Evolutionary conservation across 345 rosid genomes (phyloP), one percentile per base, ranked within the genome.

Genomic region (Eucalyptus fibrosa): DNA sequence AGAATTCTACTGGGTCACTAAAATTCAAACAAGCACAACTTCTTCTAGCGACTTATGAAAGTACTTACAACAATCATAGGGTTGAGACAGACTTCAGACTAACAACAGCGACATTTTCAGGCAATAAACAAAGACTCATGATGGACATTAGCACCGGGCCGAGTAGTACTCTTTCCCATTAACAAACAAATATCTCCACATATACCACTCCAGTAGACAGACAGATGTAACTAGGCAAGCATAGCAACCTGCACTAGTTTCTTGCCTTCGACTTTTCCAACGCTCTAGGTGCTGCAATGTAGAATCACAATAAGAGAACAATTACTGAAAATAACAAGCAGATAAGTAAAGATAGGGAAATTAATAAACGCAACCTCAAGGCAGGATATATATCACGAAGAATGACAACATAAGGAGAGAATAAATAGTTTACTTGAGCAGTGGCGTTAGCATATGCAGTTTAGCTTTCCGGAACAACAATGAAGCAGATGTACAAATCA

Each of bases 231-330:
- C 50, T 44, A 37, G 42, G 56, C 82, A 50, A 88, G 51, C 13
- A n/a, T 37, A 45, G 28, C 44, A n/a, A 72, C 51, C 51, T 9
- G 32, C 89, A 15, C 91, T 89, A 91, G 55, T 86, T 93, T 90
- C 89, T 92, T 91, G 88, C 93, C 93, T 94, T 95, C 24, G 96
- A 92, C 92, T 95, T 95, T 93, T 93, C 97, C 92, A 91, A 85
- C 32, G 94, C 95, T 53, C 95, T 90, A 26, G 97, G 97, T 89
- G 96, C 97, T 95, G 92, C 65, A 16, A 28, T 34, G 45, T 18
- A 55, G 18, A 34, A 51, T 60, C 42, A 55, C 9, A 87, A 34
- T 15, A 77, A 51, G 40, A 8, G 2, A 60, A 37, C 19, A 53
- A 55, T 60, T 87, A 51, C 65, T 50, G 65, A 60, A 87, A 87